Evolutionary conservation across 306 rosid species (phyloP), one percentile per base, ranked within the genome.

Genomic region (Spatholobus suberectus): DNA sequence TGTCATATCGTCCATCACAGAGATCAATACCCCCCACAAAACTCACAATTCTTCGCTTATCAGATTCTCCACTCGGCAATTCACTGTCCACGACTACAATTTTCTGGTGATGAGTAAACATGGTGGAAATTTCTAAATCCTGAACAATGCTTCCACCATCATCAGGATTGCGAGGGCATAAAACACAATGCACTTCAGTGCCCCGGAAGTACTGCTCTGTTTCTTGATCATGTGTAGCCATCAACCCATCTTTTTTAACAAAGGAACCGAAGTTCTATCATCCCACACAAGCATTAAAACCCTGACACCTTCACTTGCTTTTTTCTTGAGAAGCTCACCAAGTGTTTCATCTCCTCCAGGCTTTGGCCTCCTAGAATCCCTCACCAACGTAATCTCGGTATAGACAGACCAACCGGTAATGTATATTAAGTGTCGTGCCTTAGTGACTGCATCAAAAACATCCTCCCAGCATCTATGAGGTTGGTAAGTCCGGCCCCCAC

Each of bases 271-370:
- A 38, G 95, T 89, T 80, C 93, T 91, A 55, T 91, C 93, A 77
- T 91, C 95, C 95, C 95, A 91, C 38, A 91, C 93, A 47, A 91
- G 93, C 93, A 91, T 88, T 20, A 89, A 85, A 73, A 91, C 93
- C 76, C 86, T 88, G 34, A 89, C 92, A 43, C 93, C 93, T 76
- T 91, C 92, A 12, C 37, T 57, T 62, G 93, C 93, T n/a, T 91
- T 91, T 43, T 88, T 81, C 90, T 88, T 89, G 20, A 91, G 92
- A 84, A 91, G 89, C 41, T 88, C 89, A 27, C 95, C 95, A 21
- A 91, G 81, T 6, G 57, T 85, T 29, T 14, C 17, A 54, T 88
- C 87, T 24, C 93, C 95, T 15, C 95, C 93, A 26, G 91, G 86
- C 58, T 86, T 91, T 12, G 90, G 87, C 75, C 93, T 91, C 61